Conservation (phyloP, 2,329 filamentous ascomycete species). For the Fusarium floridanum region DNA sequence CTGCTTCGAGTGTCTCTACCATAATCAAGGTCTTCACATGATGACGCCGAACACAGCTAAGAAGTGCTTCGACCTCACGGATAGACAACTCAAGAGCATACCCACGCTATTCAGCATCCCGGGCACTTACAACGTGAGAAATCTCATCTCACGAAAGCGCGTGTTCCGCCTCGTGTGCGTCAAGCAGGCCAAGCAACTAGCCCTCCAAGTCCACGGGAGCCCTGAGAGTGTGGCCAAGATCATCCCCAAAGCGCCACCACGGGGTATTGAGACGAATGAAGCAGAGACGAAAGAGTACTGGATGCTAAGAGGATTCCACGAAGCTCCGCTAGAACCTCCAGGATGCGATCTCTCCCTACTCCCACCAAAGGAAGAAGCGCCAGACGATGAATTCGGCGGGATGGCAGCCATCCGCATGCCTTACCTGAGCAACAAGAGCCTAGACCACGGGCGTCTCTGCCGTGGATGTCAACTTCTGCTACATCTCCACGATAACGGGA, state of each 20-base stretch:
- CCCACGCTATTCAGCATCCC: conserved; percentile 29
- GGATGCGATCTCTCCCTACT: conserved; percentile 27
- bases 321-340: conserved; percentile 23
- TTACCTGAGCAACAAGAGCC: conserved; percentile 14
- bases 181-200: conserved; percentile 39
- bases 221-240: not conserved
- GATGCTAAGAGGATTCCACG: conserved; percentile 18
- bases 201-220: conserved; percentile 36
- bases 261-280: not conserved
- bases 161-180: conserved; percentile 35
- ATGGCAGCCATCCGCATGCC: conserved; percentile 34
- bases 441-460: conserved; percentile 30
- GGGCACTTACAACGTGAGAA: conserved; percentile 23
- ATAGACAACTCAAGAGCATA: conserved; percentile 19
- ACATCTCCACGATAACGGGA: too few species aligned
- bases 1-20: conserved; percentile 45
- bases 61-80: conserved; percentile 33
- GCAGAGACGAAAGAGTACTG: not conserved
- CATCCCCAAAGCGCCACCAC: not conserved
- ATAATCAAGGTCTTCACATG: conserved; percentile 36
- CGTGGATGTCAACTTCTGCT: not conserved
- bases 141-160: not conserved
- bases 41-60: conserved; percentile 19
- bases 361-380: not conserved
- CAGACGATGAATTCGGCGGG: conserved; percentile 10